These are phyloP conservation scores for Globisporangium canariense DNA, from an alignment of 352 stramenopile species.

Conservation along the genomic window DNA sequence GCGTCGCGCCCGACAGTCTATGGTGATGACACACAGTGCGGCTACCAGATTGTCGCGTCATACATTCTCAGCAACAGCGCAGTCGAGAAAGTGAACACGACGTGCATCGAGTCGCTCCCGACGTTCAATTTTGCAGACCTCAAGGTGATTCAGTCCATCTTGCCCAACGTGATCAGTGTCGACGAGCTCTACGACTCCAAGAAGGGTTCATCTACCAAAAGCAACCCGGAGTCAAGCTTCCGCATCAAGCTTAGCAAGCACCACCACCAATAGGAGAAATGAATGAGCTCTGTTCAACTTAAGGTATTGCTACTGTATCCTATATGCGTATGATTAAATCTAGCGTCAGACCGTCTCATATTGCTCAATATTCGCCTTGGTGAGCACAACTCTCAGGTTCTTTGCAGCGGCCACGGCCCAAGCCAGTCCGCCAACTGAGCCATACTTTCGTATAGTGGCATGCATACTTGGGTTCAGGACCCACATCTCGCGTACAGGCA, in stretches of 20 bases:
- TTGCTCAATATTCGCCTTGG: too few species aligned
- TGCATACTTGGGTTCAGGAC: too few species aligned
- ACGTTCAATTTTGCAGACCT: slow-evolving; percentile 5
- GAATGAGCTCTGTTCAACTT: neutral
- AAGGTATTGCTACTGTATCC: too few species aligned
- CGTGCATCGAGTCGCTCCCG: slow-evolving; percentile 21
- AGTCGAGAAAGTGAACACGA: slow-evolving; percentile 17
- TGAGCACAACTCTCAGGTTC: too few species aligned
- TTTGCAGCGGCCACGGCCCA: too few species aligned
- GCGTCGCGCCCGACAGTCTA: slow-evolving; percentile 6
- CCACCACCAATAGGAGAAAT: neutral
- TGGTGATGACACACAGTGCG: slow-evolving; percentile 14
- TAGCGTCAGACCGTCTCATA: too few species aligned
- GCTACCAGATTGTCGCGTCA: slow-evolving; percentile 17
- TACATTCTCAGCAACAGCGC: slow-evolving; percentile 19
- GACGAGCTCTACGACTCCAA: neutral
- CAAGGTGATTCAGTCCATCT: neutral
- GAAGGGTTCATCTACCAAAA: neutral
- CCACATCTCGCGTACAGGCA: too few species aligned
- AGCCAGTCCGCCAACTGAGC: too few species aligned
- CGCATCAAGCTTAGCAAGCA: neutral
- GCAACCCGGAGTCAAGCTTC: neutral
- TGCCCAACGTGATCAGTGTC: neutral
- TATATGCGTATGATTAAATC: too few species aligned
- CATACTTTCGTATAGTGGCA: too few species aligned